Evolutionary conservation across 441 rosid genomes (phyloP), one percentile per base, ranked within the genome.

Genomic region (Mallotus repandus): DNA sequence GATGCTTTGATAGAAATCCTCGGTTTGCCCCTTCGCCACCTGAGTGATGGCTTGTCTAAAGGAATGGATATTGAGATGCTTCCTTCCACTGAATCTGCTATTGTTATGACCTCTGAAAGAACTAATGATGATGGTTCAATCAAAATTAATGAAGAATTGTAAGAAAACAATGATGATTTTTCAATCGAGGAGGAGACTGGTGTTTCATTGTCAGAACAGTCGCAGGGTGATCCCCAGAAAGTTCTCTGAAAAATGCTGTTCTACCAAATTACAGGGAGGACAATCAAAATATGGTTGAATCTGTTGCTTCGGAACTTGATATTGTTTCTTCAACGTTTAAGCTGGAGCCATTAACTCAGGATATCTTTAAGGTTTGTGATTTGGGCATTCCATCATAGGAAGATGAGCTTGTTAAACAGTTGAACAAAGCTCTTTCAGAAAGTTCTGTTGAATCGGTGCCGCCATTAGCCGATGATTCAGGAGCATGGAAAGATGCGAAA

Each of bases 281-380:
- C 41, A 35, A 32, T 25, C 8, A 63, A 50, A 64, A 68, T 18
- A 72, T 41, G 70, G 21, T 13, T 11, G 75, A 19, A 59, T 16
- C 70, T 11, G 19, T 41, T 38, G 83, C 65, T 77, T 67, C 80
- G n/a, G 75, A 67, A 5, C 66, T 29, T 41, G 85, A 68, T 41
- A 61, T 45, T 14, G 71, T 71, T 58, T 71, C 72, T 49, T 46
- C 66, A 19, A 73, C 73, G 5, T 48, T 56, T 11, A 82, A 78
- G 52, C 62, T 32, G 9, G 82, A 83, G 49, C 69, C 76, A 16
- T 49, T 81, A 14, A 76, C 81, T 0, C 68, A 73, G 68, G 92
- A 91, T 73, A 87, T 91, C 35, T 91, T 91, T 75, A 86, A 71
- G 84, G 86, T 92, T 54, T 92, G 97, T 96, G 94, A 88, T 79